Evolutionary conservation across 306 rosid species (phyloP).

Genomic region (Ceratonia siliqua): DNA sequence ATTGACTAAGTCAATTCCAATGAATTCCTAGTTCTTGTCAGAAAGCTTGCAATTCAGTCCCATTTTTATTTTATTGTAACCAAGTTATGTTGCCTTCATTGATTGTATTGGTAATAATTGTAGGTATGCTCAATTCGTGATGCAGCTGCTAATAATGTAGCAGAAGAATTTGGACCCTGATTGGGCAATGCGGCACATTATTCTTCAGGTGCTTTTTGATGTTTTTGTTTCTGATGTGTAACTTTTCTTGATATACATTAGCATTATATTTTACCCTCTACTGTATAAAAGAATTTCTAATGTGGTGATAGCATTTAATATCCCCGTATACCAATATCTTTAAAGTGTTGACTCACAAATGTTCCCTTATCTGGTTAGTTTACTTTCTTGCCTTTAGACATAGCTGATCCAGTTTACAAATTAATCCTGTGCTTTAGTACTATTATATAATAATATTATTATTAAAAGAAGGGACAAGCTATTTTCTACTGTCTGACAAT

Average conservation of each 20-base stretch:
- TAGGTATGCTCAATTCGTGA: slow-evolving; percentile 97
- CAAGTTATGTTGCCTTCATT: slow-evolving; percentile 13
- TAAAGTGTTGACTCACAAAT: slow-evolving; percentile 17
- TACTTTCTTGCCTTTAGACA: slow-evolving; percentile 1
- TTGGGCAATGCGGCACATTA: slow-evolving; percentile 97
- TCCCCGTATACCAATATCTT: slow-evolving; percentile 16
- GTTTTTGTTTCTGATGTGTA: not conserved
- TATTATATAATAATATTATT: not conserved
- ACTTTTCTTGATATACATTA: slow-evolving; percentile 23
- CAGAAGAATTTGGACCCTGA: slow-evolving; percentile 99
- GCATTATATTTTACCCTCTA: slow-evolving; percentile 16
- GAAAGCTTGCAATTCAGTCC: not conserved
- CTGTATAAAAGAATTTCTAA: slow-evolving; percentile 25
- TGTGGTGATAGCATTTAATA: slow-evolving; percentile 5
- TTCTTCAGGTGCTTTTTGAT: slow-evolving; percentile 66
- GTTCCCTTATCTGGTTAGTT: not conserved
- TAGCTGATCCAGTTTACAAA: not conserved
- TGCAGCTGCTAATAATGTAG: slow-evolving; percentile 91
- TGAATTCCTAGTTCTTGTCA: not conserved
- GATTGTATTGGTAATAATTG: slow-evolving; percentile 27
- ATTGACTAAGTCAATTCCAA: not conserved
- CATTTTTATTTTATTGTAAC: not conserved
- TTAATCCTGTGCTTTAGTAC: not conserved
- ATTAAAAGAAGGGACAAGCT: not conserved
- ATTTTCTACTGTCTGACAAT: not conserved